phyloP scores from a whole-genome alignment of 495 filamentous ascomycete species.

The Aspergillus taichungensis region DNA sequence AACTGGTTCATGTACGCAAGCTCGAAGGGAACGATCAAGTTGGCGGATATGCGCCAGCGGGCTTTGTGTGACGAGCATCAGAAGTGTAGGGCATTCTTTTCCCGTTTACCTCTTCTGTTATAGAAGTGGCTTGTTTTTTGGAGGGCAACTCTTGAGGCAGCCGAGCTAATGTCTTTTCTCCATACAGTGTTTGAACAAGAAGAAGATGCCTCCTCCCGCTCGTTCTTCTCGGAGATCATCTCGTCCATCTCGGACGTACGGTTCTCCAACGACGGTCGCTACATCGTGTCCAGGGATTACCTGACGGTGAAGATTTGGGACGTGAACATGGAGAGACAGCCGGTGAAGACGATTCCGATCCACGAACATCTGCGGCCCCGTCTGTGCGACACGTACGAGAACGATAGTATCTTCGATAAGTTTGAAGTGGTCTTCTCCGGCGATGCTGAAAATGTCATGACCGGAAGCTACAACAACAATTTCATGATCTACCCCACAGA shows the following conservation, averaged over 20 bases:
- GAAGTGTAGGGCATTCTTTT: constrained; percentile 59
- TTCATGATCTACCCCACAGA: constrained; percentile 99
- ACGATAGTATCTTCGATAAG: constrained; percentile 99
- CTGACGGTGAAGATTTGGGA: constrained; percentile 99
- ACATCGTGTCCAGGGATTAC: constrained; percentile 96
- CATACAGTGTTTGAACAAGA: constrained; percentile 91
- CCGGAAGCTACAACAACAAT: constrained; percentile 99
- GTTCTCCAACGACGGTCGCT: constrained; percentile 91
- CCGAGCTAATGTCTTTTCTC: constrained; percentile 6
- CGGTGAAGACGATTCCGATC: constrained; percentile 96
- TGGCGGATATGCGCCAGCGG: constrained; percentile 95
- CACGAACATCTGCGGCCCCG: constrained; percentile 93
- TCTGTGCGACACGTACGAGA: constrained; percentile 97
- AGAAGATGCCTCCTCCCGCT: constrained; percentile 95
- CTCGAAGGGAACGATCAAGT: constrained; percentile 97
- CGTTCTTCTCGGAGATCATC: constrained; percentile 99
- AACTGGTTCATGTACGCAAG: constrained; percentile 99
- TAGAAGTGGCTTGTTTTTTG: constrained; percentile 59
- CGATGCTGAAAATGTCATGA: constrained; percentile 98
- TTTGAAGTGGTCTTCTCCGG: constrained; percentile 99
- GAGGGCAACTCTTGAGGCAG: neutral
- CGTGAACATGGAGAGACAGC: constrained; percentile 95
- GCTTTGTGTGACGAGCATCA: constrained; percentile 92
- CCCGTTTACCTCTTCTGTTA: constrained; percentile 12
- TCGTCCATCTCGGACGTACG: constrained; percentile 98